Conservation (phyloP, 805 yeast genomes). For the Isabelozyma gotoi region DNA sequence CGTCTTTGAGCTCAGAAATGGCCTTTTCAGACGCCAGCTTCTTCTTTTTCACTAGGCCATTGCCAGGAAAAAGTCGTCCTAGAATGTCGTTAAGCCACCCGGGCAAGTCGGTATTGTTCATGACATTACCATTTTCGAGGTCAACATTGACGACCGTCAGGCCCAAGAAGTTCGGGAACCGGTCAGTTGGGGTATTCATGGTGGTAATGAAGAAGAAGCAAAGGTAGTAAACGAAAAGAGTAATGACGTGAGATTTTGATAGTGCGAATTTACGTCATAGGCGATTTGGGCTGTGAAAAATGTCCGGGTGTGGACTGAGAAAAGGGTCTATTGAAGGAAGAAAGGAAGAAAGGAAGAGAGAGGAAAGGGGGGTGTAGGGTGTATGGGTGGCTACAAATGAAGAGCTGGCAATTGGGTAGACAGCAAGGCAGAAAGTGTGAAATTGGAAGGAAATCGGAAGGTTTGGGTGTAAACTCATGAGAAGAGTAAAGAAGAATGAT, state of each 20-base stretch:
- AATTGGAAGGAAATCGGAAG: too few relatives aligned
- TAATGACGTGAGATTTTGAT: neutral
- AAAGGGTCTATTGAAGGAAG: too few relatives aligned
- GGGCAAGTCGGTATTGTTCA: slow-evolving; percentile 23
- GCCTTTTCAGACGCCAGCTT: slow-evolving; percentile 40
- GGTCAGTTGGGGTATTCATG: neutral
- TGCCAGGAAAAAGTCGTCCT: slow-evolving; percentile 32
- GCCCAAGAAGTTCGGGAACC: too few relatives aligned
- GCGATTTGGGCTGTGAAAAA: too few relatives aligned
- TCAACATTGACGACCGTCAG: slow-evolving; percentile 17
- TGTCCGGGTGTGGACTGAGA: too few relatives aligned
- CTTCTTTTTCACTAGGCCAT: slow-evolving; percentile 21
- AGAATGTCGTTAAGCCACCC: slow-evolving; percentile 33
- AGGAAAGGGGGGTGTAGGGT: too few relatives aligned
- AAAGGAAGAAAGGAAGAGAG: too few relatives aligned
- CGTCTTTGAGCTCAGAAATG: slow-evolving; percentile 29
- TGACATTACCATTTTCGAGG: slow-evolving; percentile 9
- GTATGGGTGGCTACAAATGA: too few relatives aligned
- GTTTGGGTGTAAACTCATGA: too few relatives aligned
- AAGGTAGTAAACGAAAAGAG: neutral
- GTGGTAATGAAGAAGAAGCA: neutral
- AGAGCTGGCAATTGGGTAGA: too few relatives aligned
- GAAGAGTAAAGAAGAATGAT: too few relatives aligned
- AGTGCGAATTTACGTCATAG: neutral
- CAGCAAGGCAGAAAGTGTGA: too few relatives aligned